Conservation (phyloP, 1,284 basidiomycete genomes). For the Wolfiporia cocos region DNA sequence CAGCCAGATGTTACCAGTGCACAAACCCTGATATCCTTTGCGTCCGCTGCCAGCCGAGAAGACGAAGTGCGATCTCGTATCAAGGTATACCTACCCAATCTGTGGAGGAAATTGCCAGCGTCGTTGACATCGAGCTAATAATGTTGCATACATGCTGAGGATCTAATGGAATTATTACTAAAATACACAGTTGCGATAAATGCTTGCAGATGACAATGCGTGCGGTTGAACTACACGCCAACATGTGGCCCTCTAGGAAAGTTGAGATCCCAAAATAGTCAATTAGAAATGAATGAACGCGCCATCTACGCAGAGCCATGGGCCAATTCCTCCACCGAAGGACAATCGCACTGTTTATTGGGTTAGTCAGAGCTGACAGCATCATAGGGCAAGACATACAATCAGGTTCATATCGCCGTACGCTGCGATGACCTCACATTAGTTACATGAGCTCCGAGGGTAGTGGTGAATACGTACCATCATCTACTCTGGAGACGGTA, state of each 20-base stretch:
- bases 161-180: conserved; percentile 9
- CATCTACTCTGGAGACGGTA: conserved; percentile 83
- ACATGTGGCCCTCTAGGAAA: conserved; percentile 22
- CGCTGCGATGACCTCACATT: conserved; percentile 34
- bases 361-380: conserved; percentile 2
- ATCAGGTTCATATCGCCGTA: conserved; percentile 81
- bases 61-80: conserved; percentile 42
- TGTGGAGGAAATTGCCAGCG: conserved; percentile 35
- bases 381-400: conserved; percentile 40
- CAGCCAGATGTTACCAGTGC: conserved; percentile 43
- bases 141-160: not conserved
- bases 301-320: conserved; percentile 15
- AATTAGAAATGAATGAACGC: conserved; percentile 16
- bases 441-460: not conserved
- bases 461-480: conserved; percentile 50
- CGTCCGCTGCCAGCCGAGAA: conserved; percentile 35
- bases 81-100: conserved; percentile 44
- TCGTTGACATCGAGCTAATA: not conserved
- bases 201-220: conserved; percentile 21
- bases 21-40: conserved; percentile 49
- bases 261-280: too few relatives aligned
- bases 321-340: conserved; percentile 73
- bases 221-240: conserved; percentile 27
- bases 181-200: conserved; percentile 15
- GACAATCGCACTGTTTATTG: conserved; percentile 73